A percentile compares a stretch with the other conserved stretches of the same genome.
Conservation (phyloP, 192 early-diverging fungal genomes). For the Phycomyces blakesleeanus region DNA sequence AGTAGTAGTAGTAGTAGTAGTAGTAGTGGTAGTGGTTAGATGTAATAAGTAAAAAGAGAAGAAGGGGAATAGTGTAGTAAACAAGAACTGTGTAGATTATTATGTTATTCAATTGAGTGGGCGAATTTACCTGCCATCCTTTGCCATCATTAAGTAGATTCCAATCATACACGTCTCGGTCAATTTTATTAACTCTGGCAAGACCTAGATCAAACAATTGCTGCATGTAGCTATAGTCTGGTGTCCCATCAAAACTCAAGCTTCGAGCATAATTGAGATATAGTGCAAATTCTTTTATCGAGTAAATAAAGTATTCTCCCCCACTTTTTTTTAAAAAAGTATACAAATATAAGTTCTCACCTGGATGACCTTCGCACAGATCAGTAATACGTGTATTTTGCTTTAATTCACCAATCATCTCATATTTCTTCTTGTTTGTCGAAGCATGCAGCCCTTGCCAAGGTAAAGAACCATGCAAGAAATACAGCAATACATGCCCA, state of each 20-base stretch:
- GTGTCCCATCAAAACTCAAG: slow-evolving; percentile 74
- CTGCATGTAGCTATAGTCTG: slow-evolving; percentile 76
- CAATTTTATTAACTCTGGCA: slow-evolving; percentile 59
- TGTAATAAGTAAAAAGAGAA: too few relatives aligned
- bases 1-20: too few relatives aligned
- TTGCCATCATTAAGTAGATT: slow-evolving; percentile 57
- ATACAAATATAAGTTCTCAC: neutral
- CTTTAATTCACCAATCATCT: slow-evolving; percentile 83
- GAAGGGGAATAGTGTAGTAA: too few relatives aligned
- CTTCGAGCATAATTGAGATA: slow-evolving; percentile 69
- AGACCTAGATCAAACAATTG: slow-evolving; percentile 69
- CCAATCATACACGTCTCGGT: slow-evolving; percentile 96
- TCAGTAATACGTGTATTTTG: slow-evolving; percentile 65
- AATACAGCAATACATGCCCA: slow-evolving; percentile 83
- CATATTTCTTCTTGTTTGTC: slow-evolving; percentile 82
- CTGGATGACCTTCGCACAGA: slow-evolving; percentile 69
- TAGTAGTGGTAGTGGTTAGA: too few relatives aligned
- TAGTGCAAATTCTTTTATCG: slow-evolving; percentile 61
- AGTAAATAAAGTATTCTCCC: too few relatives aligned
- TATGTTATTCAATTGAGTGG: neutral
- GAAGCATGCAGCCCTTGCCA: slow-evolving; percentile 83
- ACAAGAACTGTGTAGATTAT: neutral
- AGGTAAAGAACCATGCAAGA: slow-evolving; percentile 69
- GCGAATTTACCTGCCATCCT: slow-evolving; percentile 38
- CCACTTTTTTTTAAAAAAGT: neutral